These are phyloP conservation scores for Candida peoriensis DNA, from an alignment of 805 yeast species.

Conservation along the genomic window DNA sequence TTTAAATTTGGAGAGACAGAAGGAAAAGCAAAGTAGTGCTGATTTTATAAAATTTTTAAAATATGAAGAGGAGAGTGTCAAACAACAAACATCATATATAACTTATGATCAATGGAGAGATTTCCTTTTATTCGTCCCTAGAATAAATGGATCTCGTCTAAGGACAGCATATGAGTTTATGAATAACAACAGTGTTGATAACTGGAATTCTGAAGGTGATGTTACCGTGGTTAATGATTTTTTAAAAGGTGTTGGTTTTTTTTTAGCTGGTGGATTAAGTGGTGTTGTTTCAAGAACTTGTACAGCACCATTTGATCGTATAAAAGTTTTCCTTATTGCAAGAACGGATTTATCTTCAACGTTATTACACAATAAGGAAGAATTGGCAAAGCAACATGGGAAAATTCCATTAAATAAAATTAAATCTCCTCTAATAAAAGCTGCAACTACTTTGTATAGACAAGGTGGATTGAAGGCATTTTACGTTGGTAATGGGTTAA, in stretches of 20 bases:
- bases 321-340: conserved; percentile 90
- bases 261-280: conserved; percentile 90
- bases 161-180: conserved; percentile 79
- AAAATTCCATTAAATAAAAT: conserved; percentile 39
- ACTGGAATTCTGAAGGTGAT: conserved; percentile 87
- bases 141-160: conserved; percentile 68
- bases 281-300: conserved; percentile 95
- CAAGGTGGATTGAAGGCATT: conserved; percentile 87
- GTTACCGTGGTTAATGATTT: conserved; percentile 77
- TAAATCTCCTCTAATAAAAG: conserved; percentile 72
- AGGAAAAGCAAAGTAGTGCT: conserved; percentile 50
- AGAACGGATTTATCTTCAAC: conserved; percentile 78
- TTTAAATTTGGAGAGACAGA: conserved; percentile 40
- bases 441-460: conserved; percentile 72
- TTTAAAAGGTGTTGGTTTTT: conserved; percentile 81
- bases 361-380: conserved; percentile 50
- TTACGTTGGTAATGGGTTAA: conserved; percentile 93
- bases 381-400: conserved; percentile 38
- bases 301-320: conserved; percentile 95
- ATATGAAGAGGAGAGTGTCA: conserved; percentile 34
- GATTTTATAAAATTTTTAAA: conserved; percentile 42
- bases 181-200: conserved; percentile 71
- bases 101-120: conserved; percentile 85
- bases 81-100: conserved; percentile 49
- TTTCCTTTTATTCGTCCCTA: conserved; percentile 76